Evolutionary conservation across 192 early-diverging fungal genomes (phyloP).

Genomic region (Pilobolus umbonatus): DNA sequence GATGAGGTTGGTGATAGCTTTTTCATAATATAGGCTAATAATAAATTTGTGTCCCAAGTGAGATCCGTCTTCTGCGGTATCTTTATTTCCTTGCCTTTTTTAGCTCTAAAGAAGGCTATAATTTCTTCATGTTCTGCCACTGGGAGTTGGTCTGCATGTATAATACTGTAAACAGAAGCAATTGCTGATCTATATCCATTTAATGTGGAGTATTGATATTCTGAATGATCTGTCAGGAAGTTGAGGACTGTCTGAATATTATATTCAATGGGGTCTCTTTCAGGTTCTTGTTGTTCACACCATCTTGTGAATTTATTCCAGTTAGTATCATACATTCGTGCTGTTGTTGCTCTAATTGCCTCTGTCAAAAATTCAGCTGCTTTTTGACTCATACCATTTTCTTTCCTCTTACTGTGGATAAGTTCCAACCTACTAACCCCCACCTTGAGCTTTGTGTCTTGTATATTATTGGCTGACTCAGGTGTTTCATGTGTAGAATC

Average conservation of each 20-base stretch:
- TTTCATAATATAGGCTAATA: not conserved
- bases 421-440: not conserved
- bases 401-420: conserved; percentile 6
- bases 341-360: not conserved
- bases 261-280: not conserved
- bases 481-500: conserved; percentile 1
- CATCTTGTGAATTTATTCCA: not conserved
- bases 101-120: not conserved
- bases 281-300: not conserved
- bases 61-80: not conserved
- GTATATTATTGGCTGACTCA: not conserved
- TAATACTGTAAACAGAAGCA: not conserved
- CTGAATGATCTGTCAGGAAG: not conserved
- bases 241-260: not conserved
- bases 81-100: not conserved
- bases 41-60: not conserved
- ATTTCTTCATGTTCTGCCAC: not conserved
- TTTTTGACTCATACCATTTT: not conserved
- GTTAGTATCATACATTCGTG: not conserved
- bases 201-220: not conserved
- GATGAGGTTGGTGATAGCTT: not conserved
- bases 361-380: not conserved
- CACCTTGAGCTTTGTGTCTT: conserved; percentile 3
- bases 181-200: conserved; percentile 15
- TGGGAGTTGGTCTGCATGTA: not conserved